phyloP scores from a whole-genome alignment of 352 stramenopile species.

The Phytopythium delawarense region DNA sequence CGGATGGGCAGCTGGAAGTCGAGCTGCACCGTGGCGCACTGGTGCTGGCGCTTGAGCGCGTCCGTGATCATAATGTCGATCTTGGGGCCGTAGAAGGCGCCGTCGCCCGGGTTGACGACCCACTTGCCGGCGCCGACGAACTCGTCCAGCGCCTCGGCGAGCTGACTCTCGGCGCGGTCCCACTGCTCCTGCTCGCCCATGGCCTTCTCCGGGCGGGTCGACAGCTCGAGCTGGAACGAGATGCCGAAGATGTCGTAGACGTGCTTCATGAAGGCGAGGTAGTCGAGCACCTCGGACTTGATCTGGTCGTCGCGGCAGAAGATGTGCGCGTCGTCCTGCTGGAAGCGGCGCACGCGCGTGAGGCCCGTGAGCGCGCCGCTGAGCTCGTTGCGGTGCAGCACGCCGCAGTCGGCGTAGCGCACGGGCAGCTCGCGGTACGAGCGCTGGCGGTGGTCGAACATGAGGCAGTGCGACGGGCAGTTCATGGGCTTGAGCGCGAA shows the following conservation, averaged over 20 bases:
- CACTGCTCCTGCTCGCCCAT: conserved; percentile 93
- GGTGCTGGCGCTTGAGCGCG: conserved; percentile 95
- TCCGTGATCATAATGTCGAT: conserved; percentile 99
- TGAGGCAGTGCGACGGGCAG: conserved; percentile 97
- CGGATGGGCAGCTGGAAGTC: conserved; percentile 99
- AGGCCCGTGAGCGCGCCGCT: conserved; percentile 95
- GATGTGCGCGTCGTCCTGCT: conserved; percentile 99
- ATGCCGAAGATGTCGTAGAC: conserved; percentile 99
- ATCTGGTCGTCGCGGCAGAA: conserved; percentile 97
- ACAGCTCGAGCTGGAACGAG: conserved; percentile 96
- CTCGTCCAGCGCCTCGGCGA: conserved; percentile 92
- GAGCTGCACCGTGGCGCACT: conserved; percentile 98
- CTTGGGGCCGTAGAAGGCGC: conserved; percentile 99
- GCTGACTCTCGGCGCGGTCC: conserved; percentile 70
- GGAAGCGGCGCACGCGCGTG: conserved; percentile 95
- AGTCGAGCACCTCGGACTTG: conserved; percentile 83
- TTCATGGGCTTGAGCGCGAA: conserved; percentile 99
- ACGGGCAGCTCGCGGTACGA: conserved; percentile 97
- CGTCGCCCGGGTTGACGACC: conserved; percentile 96
- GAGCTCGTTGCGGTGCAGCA: conserved; percentile 97
- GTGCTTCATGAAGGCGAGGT: conserved; percentile 96
- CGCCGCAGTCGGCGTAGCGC: conserved; percentile 97
- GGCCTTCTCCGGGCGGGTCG: conserved; percentile 96
- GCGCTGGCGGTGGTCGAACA: conserved; percentile 93
- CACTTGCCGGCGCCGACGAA: conserved; percentile 95